phyloP scores from a whole-genome alignment of 2,329 filamentous ascomycete species.

The Penicillium griseofulvum region DNA sequence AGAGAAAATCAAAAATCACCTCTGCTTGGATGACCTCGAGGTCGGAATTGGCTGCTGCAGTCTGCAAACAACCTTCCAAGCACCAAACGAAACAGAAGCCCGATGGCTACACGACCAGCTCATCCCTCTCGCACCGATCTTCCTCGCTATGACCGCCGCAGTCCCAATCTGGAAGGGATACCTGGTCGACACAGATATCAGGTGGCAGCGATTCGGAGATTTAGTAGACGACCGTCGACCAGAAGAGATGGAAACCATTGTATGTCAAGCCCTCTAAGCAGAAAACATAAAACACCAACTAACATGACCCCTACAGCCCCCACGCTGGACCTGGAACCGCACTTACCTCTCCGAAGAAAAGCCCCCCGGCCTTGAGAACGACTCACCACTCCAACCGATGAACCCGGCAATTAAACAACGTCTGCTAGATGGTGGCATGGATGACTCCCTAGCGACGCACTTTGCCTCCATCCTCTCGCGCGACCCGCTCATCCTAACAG shows the following conservation, averaged over 20 bases:
- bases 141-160: conserved; percentile 21
- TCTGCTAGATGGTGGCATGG: conserved; percentile 20
- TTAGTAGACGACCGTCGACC: conserved; percentile 15
- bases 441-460: conserved; percentile 16
- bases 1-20: neutral
- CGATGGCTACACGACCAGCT: conserved; percentile 22
- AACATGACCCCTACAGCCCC: neutral
- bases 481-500: conserved; percentile 12
- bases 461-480: conserved; percentile 15
- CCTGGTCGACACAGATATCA: conserved; percentile 18
- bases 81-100: conserved; percentile 13
- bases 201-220: conserved; percentile 15
- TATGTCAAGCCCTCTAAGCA: neutral
- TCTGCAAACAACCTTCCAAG: conserved; percentile 21
- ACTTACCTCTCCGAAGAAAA: conserved; percentile 83
- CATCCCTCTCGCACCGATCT: conserved; percentile 13
- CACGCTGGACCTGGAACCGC: conserved; percentile 11
- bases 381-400: neutral
- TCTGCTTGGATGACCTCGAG: conserved; percentile 14
- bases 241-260: conserved; percentile 1
- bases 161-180: conserved; percentile 19
- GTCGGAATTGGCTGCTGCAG: conserved; percentile 16
- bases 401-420: conserved; percentile 7
- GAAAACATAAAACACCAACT: neutral
- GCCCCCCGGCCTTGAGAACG: conserved; percentile 1